Evolutionary conservation across 805 yeast species (phyloP), one percentile per base, ranked within the genome.

Genomic region (Starmerella riodocensis): DNA sequence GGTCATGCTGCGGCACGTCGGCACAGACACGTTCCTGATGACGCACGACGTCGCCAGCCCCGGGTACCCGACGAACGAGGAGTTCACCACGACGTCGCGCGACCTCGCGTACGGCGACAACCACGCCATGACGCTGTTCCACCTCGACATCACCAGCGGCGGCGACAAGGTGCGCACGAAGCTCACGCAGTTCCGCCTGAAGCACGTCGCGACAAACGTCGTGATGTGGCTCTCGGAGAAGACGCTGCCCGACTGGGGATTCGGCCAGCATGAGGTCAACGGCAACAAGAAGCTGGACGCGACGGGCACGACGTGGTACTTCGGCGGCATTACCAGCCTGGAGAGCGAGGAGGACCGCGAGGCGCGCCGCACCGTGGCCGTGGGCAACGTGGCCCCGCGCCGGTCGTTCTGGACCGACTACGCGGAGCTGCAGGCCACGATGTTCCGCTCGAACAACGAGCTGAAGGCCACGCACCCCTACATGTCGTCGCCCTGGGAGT

Each of bases 371-470:
- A 31, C 37, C 7, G 28, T 41, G 11, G 36, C 31, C 9, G 40
- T 37, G 12, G 42, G 46, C 22, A 33, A 27, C 22, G 38, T 30
- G 22, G 36, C 41, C 13, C 44, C 47, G 18, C 43, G 47, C 25
- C 46, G 50, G 16, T 76, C 94, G 41, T 91, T 91, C 65, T 68
- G 83, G 49, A 70, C 66, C 44, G 91, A 91, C 61, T 91, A 94
- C 85, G 65, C 74, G 62, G 97, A 91, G 61, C 67, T 86, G 46
- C 98, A 91, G 63, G 60, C 67, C 23, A 67, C 72, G 44, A 91
- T 91, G 98, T 85, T 91, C 67, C 73, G 75, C 46, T 94, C 86
- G 55, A 91, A 91, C 64, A 91, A 88, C 63, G 76, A 78, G 50
- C 68, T 91, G 49, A 70, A 85, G 1, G 70, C 86, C 13, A 84